A percentile compares a stretch with the other conserved stretches of the same genome.
Evolutionary conservation across 768 basidiomycete genomes (phyloP).

Genomic region (Suillus alpinus): DNA sequence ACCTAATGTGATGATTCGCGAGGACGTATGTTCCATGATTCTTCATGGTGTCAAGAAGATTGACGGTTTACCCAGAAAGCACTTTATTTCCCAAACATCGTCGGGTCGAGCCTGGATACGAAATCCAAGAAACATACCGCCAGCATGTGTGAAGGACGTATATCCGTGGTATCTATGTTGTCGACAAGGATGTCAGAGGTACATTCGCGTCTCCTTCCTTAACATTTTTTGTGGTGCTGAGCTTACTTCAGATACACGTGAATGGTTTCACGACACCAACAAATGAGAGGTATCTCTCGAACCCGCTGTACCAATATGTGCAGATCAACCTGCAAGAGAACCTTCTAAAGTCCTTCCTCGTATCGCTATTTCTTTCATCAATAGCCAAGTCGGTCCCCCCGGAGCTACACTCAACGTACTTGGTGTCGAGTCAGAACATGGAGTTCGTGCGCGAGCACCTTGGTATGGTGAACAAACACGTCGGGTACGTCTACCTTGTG

Average conservation of each 20-base stretch:
- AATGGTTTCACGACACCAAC: constrained; percentile 65
- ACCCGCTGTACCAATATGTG: constrained; percentile 68
- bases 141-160: constrained; percentile 66
- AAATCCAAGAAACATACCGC: constrained; percentile 68
- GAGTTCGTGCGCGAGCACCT: constrained; percentile 83
- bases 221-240: background rate
- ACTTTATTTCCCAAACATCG: constrained; percentile 85
- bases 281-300: constrained; percentile 44
- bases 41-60: background rate
- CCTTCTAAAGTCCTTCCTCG: constrained; percentile 84
- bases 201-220: constrained; percentile 12
- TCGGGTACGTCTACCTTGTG: constrained; percentile 90
- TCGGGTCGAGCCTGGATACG: constrained; percentile 63
- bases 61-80: constrained; percentile 61
- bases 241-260: constrained; percentile 62
- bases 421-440: constrained; percentile 81
- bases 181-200: constrained; percentile 89
- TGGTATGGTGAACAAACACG: constrained; percentile 84
- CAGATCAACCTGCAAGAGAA: constrained; percentile 96
- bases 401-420: constrained; percentile 65
- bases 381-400: constrained; percentile 66
- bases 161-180: constrained; percentile 82
- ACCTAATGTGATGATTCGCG: constrained; percentile 81
- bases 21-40: constrained; percentile 64
- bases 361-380: constrained; percentile 77